phyloP scores from a whole-genome alignment of 257 asterid genomes.

The Nicotiana noctiflora region DNA sequence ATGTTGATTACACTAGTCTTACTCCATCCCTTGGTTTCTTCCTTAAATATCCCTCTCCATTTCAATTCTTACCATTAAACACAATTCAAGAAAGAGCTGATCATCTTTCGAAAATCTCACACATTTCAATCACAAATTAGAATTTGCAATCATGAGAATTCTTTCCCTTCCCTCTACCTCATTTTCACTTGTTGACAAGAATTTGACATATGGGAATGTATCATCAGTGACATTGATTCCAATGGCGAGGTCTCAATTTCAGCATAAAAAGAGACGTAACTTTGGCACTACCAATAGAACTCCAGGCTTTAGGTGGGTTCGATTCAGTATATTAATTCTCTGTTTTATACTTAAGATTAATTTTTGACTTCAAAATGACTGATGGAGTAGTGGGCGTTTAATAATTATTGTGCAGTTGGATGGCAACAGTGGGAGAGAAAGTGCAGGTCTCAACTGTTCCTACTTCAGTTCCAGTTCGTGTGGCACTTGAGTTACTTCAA shows the following conservation, averaged over 20 bases:
- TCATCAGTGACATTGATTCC: constrained; percentile 5
- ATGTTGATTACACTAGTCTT: not conserved
- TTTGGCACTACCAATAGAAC: constrained; percentile 18
- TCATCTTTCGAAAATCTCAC: not conserved
- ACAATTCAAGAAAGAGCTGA: not conserved
- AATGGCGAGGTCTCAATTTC: constrained; percentile 30
- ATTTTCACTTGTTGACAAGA: constrained; percentile 12
- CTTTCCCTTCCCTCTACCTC: constrained; percentile 24
- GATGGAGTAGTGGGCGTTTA: not conserved
- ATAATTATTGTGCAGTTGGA: constrained; percentile 22
- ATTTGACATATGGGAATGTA: not conserved
- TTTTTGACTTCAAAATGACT: not conserved
- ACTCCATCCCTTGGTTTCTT: not conserved
- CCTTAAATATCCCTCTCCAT: not conserved
- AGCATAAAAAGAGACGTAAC: constrained; percentile 23
- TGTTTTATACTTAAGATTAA: not conserved
- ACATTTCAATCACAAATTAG: not conserved
- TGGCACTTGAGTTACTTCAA: constrained; percentile 64
- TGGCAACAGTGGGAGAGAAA: constrained; percentile 29
- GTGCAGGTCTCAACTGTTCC: constrained; percentile 37
- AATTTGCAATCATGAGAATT: constrained; percentile 24
- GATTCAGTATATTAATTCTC: not conserved
- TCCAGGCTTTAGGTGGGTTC: constrained; percentile 38
- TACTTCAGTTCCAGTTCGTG: constrained; percentile 72
- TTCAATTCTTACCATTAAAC: not conserved